Percentiles rank a stretch among this genome's conserved stretches.
Evolutionary conservation across 164 flowering plant species (phyloP).

Genomic region (Annona cherimola): DNA sequence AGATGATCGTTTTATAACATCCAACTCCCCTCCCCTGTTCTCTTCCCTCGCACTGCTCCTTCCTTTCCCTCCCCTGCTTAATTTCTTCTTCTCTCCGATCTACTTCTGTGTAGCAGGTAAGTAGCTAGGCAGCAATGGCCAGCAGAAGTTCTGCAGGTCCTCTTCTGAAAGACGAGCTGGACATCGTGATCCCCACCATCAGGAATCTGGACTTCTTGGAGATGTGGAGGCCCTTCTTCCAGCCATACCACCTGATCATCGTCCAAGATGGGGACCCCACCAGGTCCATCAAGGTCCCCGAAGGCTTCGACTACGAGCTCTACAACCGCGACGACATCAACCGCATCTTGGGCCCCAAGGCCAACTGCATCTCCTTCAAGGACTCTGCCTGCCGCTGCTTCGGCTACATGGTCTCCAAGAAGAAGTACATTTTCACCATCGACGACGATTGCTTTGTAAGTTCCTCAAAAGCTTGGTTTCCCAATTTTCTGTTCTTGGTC

Average conservation of each 20-base stretch:
- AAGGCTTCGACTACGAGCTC: constrained; percentile 86
- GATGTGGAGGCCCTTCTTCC: constrained; percentile 86
- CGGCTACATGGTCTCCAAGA: constrained; percentile 83
- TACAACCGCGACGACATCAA: constrained; percentile 75
- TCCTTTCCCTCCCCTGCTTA: constrained; percentile 16
- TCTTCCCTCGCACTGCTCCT: not conserved
- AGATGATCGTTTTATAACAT: not conserved
- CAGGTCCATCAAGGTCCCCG: constrained; percentile 60
- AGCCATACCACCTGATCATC: constrained; percentile 71
- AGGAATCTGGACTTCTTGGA: constrained; percentile 76
- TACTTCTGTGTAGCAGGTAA: too few species aligned
- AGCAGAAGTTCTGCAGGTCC: constrained; percentile 12
- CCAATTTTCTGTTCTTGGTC: not conserved
- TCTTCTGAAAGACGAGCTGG: constrained; percentile 66
- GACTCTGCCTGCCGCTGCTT: constrained; percentile 89
- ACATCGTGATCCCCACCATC: constrained; percentile 85
- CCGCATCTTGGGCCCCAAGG: constrained; percentile 68
- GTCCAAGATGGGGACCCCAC: constrained; percentile 84
- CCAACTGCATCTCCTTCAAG: constrained; percentile 88
- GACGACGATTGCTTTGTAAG: constrained; percentile 93
- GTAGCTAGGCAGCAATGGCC: too few species aligned
- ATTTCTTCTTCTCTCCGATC: too few species aligned
- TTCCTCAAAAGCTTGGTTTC: constrained; percentile 4
- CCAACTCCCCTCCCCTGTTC: not conserved
- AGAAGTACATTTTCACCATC: constrained; percentile 88